Percentiles rank a stretch among this genome's conserved stretches.
These are phyloP conservation scores for Epichloe aotearoae DNA, from an alignment of 2,329 filamentous ascomycete species.

Conservation along the genomic window DNA sequence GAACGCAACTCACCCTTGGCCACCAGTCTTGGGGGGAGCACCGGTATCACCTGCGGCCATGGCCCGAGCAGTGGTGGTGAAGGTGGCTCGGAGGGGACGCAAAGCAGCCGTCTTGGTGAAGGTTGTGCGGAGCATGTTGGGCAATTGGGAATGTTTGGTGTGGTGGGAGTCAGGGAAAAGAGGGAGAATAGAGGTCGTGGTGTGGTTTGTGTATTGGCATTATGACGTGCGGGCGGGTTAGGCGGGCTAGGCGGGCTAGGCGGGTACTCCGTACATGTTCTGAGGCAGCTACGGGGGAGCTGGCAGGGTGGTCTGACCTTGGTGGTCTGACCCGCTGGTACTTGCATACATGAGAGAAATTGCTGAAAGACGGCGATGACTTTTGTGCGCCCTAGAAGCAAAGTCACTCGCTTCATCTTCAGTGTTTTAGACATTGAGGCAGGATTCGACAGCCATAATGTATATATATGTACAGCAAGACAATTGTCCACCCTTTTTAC, in stretches of 20 bases:
- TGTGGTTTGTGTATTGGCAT: background rate
- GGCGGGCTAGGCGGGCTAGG: background rate
- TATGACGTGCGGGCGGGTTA: constrained; percentile 4
- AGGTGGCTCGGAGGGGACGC: constrained; percentile 42
- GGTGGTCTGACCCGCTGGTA: background rate
- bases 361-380: no score
- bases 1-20: constrained; percentile 33
- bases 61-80: constrained; percentile 48
- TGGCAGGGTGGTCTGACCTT: background rate
- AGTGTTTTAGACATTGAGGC: no score
- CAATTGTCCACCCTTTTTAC: no score
- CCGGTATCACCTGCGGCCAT: constrained; percentile 63
- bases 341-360: no score
- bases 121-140: constrained; percentile 54
- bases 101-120: constrained; percentile 40
- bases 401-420: no score
- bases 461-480: no score
- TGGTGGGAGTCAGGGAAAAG: constrained; percentile 5
- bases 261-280: background rate
- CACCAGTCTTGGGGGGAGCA: constrained; percentile 39
- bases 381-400: no score
- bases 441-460: no score
- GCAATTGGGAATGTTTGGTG: constrained; percentile 6
- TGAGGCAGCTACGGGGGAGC: background rate
- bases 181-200: constrained; percentile 2